phyloP scores from a whole-genome alignment of 805 yeast genomes.

The Nakazawaea ishiwadae region DNA sequence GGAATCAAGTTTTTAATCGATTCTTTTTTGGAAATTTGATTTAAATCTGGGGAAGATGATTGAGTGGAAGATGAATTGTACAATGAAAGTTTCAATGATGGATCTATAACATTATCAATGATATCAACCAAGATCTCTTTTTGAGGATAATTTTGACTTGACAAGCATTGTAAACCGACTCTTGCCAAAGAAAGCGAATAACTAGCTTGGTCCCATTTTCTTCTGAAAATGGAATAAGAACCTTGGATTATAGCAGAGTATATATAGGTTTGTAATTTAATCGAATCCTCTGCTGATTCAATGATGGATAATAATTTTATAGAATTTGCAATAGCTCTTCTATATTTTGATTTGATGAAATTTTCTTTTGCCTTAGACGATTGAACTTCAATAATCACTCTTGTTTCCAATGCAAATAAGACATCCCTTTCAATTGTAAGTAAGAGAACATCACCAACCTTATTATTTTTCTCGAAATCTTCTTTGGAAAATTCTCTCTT shows the following conservation, averaged over 20 bases:
- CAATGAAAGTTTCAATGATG: constrained; percentile 43
- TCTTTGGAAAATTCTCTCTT: constrained; percentile 42
- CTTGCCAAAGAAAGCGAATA: constrained; percentile 55
- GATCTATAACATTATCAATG: constrained; percentile 57
- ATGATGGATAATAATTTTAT: constrained; percentile 38
- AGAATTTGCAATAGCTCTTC: constrained; percentile 49
- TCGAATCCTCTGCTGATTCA: constrained; percentile 24
- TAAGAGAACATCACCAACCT: constrained; percentile 56
- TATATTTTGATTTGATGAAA: constrained; percentile 60
- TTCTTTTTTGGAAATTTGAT: constrained; percentile 41
- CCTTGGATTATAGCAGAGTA: constrained; percentile 32
- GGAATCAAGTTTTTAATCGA: constrained; percentile 28
- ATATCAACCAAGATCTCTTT: constrained; percentile 49
- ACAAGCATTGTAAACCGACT: constrained; percentile 53
- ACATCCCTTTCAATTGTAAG: constrained; percentile 75
- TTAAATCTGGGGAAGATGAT: constrained; percentile 37
- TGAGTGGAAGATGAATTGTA: constrained; percentile 29
- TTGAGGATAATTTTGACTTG: constrained; percentile 21
- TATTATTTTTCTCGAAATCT: constrained; percentile 45
- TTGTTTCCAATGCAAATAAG: constrained; percentile 62
- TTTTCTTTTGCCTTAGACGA: constrained; percentile 42
- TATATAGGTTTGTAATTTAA: constrained; percentile 30
- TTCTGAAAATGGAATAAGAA: constrained; percentile 42
- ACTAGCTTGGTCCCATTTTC: constrained; percentile 52
- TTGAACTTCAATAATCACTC: constrained; percentile 48